A percentile compares a stretch with the other conserved stretches of the same genome.
phyloP scores from a whole-genome alignment of 306 rosid species.

The Trifolium fragiferum region DNA sequence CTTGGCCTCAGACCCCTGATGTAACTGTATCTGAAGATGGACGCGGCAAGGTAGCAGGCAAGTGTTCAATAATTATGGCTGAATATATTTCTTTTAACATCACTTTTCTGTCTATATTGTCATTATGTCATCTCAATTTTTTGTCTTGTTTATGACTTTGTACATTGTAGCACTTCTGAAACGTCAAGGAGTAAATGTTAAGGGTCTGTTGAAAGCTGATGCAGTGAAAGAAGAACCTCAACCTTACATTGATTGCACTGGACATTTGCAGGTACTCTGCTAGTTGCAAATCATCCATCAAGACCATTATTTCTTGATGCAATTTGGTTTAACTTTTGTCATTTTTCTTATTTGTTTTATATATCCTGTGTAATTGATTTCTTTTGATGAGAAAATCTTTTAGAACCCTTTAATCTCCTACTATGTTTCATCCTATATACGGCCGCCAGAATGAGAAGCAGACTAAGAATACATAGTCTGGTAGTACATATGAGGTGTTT shows the following conservation, averaged over 20 bases:
- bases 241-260: conserved; percentile 95
- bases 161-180: conserved; percentile 78
- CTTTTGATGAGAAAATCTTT: conserved; percentile 23
- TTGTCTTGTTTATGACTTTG: conserved; percentile 36
- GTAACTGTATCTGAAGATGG: conserved; percentile 87
- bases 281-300: conserved; percentile 29
- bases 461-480: neutral
- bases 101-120: conserved; percentile 7
- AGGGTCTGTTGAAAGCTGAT: conserved; percentile 91
- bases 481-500: conserved; percentile 1
- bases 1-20: conserved; percentile 81
- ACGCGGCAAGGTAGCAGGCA: conserved; percentile 99
- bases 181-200: conserved; percentile 97
- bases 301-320: conserved; percentile 35
- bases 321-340: conserved; percentile 16
- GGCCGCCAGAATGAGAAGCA: conserved; percentile 31
- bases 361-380: conserved; percentile 14
- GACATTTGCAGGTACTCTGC: conserved; percentile 79
- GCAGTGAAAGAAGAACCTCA: conserved; percentile 94
- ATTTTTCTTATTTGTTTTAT: conserved; percentile 11
- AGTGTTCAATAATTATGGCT: conserved; percentile 47
- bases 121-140: conserved; percentile 22
- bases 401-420: conserved; percentile 25
- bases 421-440: conserved; percentile 20
- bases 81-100: conserved; percentile 24